Evolutionary conservation across 108 stramenopile genomes (phyloP).

Genomic region (Skeletonema grethae): DNA sequence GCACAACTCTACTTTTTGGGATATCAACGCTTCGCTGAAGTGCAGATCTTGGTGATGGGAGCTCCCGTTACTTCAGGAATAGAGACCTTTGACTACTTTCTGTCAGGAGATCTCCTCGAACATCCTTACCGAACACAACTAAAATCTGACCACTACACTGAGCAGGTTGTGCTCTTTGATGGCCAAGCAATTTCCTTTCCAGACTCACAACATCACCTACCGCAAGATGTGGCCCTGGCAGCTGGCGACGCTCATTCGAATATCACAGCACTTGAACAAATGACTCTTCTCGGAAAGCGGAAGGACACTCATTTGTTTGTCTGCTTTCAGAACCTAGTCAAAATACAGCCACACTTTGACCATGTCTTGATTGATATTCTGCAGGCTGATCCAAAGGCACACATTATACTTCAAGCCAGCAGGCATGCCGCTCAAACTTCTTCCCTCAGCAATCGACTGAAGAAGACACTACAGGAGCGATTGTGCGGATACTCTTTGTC

Average conservation of each 20-base stretch:
- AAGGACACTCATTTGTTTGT: conserved; percentile 42
- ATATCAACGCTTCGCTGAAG: conserved; percentile 35
- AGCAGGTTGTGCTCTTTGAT: conserved; percentile 68
- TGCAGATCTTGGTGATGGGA: conserved; percentile 51
- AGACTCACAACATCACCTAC: conserved; percentile 16
- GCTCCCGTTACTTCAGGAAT: conserved; percentile 35
- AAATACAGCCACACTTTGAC: conserved; percentile 72
- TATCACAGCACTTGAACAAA: conserved; percentile 8
- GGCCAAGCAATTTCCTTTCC: conserved; percentile 54
- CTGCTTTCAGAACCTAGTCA: conserved; percentile 69
- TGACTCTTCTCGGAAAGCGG: conserved; percentile 19
- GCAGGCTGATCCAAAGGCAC: conserved; percentile 25
- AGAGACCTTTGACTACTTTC: conserved; percentile 44
- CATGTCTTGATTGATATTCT: conserved; percentile 55
- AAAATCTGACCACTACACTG: conserved; percentile 51
- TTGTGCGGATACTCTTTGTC: conserved; percentile 14
- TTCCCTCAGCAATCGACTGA: conserved; percentile 13
- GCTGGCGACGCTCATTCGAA: conserved; percentile 37
- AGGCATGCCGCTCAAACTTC: conserved; percentile 45
- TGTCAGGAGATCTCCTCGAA: conserved; percentile 43
- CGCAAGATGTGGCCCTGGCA: conserved; percentile 18
- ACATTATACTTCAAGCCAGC: conserved; percentile 55
- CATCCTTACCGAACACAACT: conserved; percentile 40
- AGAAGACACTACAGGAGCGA: conserved; percentile 8
- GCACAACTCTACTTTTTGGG: conserved; percentile 41